A percentile compares a stretch with the other conserved stretches of the same genome.
phyloP scores from a whole-genome alignment of 2,329 filamentous ascomycete genomes.

The Penicillium sp. region DNA sequence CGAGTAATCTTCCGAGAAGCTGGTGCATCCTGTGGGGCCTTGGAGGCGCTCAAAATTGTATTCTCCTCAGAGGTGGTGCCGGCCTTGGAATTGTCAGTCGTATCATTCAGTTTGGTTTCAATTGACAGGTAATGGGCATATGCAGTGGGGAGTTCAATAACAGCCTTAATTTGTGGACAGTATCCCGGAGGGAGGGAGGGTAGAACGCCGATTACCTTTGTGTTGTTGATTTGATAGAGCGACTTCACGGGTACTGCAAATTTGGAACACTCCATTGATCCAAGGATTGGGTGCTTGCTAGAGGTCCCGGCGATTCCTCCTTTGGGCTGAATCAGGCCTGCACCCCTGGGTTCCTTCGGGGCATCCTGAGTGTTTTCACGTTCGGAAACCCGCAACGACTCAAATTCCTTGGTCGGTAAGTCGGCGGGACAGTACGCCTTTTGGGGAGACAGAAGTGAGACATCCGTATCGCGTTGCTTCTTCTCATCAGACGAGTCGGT shows the following conservation, averaged over 20 bases:
- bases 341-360: background rate
- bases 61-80: background rate
- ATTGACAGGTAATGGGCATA: background rate
- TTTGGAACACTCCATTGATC: background rate
- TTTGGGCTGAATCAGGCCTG: background rate
- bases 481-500: background rate
- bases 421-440: background rate
- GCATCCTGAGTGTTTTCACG: background rate
- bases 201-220: background rate
- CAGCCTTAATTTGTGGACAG: too few relatives aligned
- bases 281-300: background rate
- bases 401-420: background rate
- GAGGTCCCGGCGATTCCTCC: background rate
- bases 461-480: background rate
- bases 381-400: background rate
- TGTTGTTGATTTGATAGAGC: background rate
- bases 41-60: background rate
- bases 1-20: background rate
- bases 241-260: background rate
- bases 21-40: background rate
- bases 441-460: background rate
- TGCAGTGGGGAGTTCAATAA: background rate
- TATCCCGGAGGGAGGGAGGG: background rate
- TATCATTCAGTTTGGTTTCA: background rate
- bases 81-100: background rate